phyloP scores from a whole-genome alignment of 2,329 filamentous ascomycete species.

The Colletotrichum melonis region DNA sequence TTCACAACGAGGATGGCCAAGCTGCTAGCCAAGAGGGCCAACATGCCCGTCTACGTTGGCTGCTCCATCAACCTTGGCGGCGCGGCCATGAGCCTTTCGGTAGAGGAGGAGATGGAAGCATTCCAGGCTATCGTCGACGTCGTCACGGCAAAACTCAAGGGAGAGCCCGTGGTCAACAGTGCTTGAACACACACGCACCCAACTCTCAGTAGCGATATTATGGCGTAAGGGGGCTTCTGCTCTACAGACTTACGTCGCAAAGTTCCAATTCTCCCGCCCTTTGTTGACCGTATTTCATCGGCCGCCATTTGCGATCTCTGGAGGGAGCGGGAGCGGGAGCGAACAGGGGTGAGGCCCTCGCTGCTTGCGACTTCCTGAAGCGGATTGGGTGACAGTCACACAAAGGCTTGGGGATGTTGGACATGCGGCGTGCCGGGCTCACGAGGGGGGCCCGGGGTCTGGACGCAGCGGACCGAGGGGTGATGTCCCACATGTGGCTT shows the following conservation, averaged over 20 bases:
- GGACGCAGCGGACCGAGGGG: neutral
- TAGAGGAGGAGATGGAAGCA: constrained; percentile 95
- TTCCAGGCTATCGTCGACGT: constrained; percentile 80
- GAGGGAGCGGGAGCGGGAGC: neutral
- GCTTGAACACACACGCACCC: constrained; percentile 2
- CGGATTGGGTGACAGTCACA: constrained; percentile 9
- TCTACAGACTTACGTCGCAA: neutral
- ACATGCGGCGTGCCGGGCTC: constrained; percentile 15
- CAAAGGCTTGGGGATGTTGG: neutral
- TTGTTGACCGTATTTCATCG: neutral
- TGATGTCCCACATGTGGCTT: constrained; percentile 4
- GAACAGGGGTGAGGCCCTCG: neutral
- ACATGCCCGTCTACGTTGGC: constrained; percentile 87
- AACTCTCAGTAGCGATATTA: neutral
- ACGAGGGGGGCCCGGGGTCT: neutral
- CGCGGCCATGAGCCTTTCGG: constrained; percentile 79
- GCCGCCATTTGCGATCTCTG: neutral
- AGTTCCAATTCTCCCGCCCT: neutral
- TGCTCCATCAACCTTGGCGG: constrained; percentile 85
- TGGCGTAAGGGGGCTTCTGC: neutral
- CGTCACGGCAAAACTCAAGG: constrained; percentile 66
- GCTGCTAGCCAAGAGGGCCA: constrained; percentile 78
- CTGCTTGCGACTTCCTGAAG: constrained; percentile 10
- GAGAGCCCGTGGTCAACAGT: constrained; percentile 40
- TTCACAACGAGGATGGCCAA: constrained; percentile 89